Evolutionary conservation across 306 rosid species (phyloP).

Genomic region (Lupinus albus): DNA sequence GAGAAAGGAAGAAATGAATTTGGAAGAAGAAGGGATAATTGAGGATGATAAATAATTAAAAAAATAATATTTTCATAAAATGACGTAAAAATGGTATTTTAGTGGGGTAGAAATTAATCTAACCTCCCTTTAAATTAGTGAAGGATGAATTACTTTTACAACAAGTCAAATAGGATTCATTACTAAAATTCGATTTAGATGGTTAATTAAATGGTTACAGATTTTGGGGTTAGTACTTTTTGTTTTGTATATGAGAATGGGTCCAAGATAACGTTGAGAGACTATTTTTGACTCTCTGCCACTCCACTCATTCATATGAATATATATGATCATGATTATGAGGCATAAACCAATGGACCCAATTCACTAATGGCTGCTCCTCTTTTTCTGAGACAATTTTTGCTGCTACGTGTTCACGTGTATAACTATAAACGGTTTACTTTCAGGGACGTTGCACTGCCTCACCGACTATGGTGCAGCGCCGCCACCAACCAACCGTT

Average conservation of each 20-base stretch:
- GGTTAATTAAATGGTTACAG: no score
- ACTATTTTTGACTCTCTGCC: not conserved
- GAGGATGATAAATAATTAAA: no score
- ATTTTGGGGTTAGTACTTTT: no score
- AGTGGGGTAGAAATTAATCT: no score
- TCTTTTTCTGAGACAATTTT: conserved; percentile 45
- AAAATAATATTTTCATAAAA: no score
- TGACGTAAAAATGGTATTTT: no score
- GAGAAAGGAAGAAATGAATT: no score
- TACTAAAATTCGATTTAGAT: no score
- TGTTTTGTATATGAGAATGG: not conserved
- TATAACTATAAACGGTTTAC: conserved; percentile 42
- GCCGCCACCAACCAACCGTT: conserved; percentile 44
- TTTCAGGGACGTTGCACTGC: conserved; percentile 28
- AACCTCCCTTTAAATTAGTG: no score
- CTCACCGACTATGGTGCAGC: conserved; percentile 49
- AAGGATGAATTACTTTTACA: not conserved
- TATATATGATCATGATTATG: not conserved
- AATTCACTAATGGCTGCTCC: conserved; percentile 59
- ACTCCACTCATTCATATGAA: not conserved
- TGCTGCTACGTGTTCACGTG: conserved; percentile 54
- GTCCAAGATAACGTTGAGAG: not conserved
- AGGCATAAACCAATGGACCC: not conserved
- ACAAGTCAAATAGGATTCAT: no score
- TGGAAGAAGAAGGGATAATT: no score